Evolutionary conservation across 345 rosid species (phyloP).

Genomic region (Mallotus nudiflorus): DNA sequence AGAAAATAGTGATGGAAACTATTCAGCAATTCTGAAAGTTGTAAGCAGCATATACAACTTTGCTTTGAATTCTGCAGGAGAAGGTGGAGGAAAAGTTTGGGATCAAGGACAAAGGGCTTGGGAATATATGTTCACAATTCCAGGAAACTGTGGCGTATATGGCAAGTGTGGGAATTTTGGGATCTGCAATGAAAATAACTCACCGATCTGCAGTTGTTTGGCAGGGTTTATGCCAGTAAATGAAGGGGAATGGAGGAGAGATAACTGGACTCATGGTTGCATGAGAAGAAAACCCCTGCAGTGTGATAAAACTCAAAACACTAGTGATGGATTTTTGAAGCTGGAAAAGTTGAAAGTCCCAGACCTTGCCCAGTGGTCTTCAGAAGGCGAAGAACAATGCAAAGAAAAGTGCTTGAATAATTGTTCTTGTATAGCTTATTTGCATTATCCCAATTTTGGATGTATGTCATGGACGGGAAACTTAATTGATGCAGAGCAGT

Average conservation of each 20-base stretch:
- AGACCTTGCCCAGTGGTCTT: slow-evolving; percentile 4
- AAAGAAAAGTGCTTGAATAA: slow-evolving; percentile 34
- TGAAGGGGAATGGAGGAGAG: slow-evolving; percentile 22
- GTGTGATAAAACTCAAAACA: slow-evolving; percentile 8
- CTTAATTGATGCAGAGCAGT: slow-evolving; percentile 40
- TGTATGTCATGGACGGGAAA: slow-evolving; percentile 48
- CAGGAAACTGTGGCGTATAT: slow-evolving; percentile 17
- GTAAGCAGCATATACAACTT: slow-evolving; percentile 2
- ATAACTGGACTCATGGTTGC: slow-evolving; percentile 35
- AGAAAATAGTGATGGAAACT: slow-evolving; percentile 26
- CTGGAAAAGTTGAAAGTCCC: slow-evolving; percentile 19
- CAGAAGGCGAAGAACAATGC: slow-evolving; percentile 26
- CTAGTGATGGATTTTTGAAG: slow-evolving; percentile 16
- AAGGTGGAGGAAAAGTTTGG: background rate
- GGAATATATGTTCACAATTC: background rate
- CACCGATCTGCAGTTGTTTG: slow-evolving; percentile 27
- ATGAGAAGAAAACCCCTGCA: slow-evolving; percentile 15
- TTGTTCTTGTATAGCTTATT: slow-evolving; percentile 53
- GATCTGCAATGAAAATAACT: background rate
- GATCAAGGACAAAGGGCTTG: background rate
- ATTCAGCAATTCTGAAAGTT: slow-evolving; percentile 4
- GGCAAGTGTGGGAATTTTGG: slow-evolving; percentile 30
- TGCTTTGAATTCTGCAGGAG: slow-evolving; percentile 39
- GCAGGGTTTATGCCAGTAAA: slow-evolving; percentile 11
- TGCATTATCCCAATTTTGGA: slow-evolving; percentile 36